Conservation (phyloP, 371 early-diverging fungal genomes). For the Circinella umbellata region DNA sequence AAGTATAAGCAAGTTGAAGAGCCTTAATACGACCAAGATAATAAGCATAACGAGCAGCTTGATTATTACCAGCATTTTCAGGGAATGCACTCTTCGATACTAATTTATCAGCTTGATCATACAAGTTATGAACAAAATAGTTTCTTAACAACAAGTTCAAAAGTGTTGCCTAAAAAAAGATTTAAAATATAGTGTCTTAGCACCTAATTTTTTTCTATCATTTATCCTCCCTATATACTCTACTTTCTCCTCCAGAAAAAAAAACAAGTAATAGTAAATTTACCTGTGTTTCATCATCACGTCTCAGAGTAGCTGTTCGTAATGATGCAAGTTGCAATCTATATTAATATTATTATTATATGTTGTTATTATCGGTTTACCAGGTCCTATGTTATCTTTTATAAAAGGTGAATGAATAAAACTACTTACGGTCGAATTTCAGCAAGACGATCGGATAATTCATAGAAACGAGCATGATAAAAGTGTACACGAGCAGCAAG, state of each 20-base stretch:
- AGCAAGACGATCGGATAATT: slow-evolving; percentile 70
- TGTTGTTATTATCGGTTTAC: too few species aligned
- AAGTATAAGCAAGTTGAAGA: slow-evolving; percentile 94
- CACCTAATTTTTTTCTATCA: too few species aligned
- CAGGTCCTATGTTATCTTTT: not conserved
- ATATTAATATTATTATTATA: slow-evolving; percentile 12
- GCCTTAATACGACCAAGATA: slow-evolving; percentile 95
- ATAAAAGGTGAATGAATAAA: not conserved
- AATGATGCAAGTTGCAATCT: slow-evolving; percentile 82
- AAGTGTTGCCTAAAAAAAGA: slow-evolving; percentile 78
- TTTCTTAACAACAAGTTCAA: slow-evolving; percentile 89
- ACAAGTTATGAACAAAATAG: slow-evolving; percentile 90
- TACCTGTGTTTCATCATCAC: slow-evolving; percentile 81
- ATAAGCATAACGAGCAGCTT: slow-evolving; percentile 94
- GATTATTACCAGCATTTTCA: slow-evolving; percentile 89
- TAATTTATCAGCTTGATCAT: slow-evolving; percentile 96
- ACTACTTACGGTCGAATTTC: slow-evolving; percentile 76
- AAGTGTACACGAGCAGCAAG: slow-evolving; percentile 91
- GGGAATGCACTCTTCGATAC: slow-evolving; percentile 93
- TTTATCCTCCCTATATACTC: too few species aligned
- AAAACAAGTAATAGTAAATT: too few species aligned
- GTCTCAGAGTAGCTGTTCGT: slow-evolving; percentile 89
- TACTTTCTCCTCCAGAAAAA: too few species aligned
- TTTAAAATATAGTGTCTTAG: not conserved
- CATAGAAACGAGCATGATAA: slow-evolving; percentile 90